Base-by-base conservation (phyloP, 371 early-diverging fungal genomes). In the Catenaria anguillulae region DNA sequence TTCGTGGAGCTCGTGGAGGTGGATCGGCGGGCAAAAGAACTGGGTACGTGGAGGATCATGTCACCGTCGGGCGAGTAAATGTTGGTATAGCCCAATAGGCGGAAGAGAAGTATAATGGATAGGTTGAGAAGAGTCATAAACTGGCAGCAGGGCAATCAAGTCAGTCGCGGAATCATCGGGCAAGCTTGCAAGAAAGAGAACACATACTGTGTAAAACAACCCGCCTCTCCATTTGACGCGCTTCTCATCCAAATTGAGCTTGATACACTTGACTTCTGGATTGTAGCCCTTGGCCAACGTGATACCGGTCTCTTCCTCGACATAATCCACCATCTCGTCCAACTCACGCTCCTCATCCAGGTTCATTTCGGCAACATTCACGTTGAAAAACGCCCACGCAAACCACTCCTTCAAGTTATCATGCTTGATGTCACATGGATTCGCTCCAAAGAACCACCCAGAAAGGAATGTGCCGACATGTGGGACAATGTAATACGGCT, bases 391-490 rank as follows among this genome's bases (percentile, higher is more conserved):
- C 36, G 58, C 58, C 58, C 58, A 58, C 26, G 40, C 36, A 2
- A 58, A 29, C 58, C 58, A 58, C 43, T 58, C 58, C 58, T 24
- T 58, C 15, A 58, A 6, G 31, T 58, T 58, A 17, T 42, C 58
- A 2, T 24, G 24, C 40, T 26, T n/a, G 40, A 58, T 24, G 35
- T 58, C 58, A 31, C 58, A 58, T 36, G 58, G 58, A 12, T 33
- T 58, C 29, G 58, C 58, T 10, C 43, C 43, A 58, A 58, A 58
- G 42, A 58, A 58, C 58, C 58, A 58, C 13, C 58, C 58, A 12
- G 58, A 58, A n/a, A 58, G 58, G 13, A 33, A 58, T 17, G 58
- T 58, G 34, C 40, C 58, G 10, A 58, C 26, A 35, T 50, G 52
- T 31, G 52, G 52, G 52, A 50, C 52, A 4, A 50, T 29, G 29